These are phyloP conservation scores for Zopfia rhizophila DNA, from an alignment of 2,329 filamentous ascomycete genomes.

Conservation along the genomic window DNA sequence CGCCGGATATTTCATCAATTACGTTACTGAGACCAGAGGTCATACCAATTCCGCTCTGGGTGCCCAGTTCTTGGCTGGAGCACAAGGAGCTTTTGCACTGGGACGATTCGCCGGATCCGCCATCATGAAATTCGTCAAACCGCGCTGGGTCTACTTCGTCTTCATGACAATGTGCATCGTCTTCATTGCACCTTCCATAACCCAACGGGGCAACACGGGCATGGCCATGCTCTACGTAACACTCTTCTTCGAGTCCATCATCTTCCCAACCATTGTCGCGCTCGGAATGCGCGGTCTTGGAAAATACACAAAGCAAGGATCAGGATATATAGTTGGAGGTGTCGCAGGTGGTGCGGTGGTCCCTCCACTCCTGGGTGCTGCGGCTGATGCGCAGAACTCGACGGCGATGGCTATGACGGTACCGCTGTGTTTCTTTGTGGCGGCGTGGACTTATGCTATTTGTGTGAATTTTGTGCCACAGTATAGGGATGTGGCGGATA, in stretches of 20 bases:
- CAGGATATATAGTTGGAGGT: conserved; percentile 76
- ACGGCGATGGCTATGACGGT: conserved; percentile 74
- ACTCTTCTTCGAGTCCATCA: conserved; percentile 83
- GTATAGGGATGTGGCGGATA: conserved; percentile 72
- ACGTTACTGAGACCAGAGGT: conserved; percentile 59
- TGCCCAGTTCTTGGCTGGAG: conserved; percentile 77
- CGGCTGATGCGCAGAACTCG: conserved; percentile 70
- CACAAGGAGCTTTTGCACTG: conserved; percentile 76
- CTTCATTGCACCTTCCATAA: conserved; percentile 65
- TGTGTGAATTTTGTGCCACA: conserved; percentile 71
- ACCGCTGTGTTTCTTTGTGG: conserved; percentile 64
- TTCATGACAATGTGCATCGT: conserved; percentile 74
- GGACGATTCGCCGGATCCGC: conserved; percentile 75
- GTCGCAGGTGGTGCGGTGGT: conserved; percentile 78
- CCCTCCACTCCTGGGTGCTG: conserved; percentile 75
- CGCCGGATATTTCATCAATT: conserved; percentile 58
- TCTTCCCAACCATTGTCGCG: conserved; percentile 84
- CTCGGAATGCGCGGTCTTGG: conserved; percentile 81
- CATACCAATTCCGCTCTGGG: conserved; percentile 61
- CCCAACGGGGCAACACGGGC: conserved; percentile 61
- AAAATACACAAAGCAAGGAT: conserved; percentile 79
- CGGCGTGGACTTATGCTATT: conserved; percentile 58
- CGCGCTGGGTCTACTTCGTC: conserved; percentile 75
- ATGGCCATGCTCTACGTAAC: conserved; percentile 74
- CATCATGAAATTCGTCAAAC: conserved; percentile 73